Percentiles rank a stretch among this genome's conserved stretches.
Evolutionary conservation across 495 filamentous ascomycete genomes (phyloP).

Genomic region (Podospora tetraspora): DNA sequence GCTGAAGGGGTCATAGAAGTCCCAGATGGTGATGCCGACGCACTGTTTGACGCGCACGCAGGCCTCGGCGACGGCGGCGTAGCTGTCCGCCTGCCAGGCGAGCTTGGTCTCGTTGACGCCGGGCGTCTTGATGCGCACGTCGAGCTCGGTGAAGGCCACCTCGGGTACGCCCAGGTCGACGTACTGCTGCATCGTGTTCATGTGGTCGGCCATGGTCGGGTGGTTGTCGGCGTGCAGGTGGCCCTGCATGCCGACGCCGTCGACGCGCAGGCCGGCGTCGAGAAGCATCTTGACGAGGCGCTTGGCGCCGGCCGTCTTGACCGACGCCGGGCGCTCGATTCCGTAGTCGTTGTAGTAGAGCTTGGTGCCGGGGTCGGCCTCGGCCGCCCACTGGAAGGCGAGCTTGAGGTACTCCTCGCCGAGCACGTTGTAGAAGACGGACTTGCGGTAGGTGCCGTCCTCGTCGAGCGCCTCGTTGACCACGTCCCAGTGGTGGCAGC

Average conservation of each 20-base stretch:
- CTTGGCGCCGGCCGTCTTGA: constrained; percentile 40
- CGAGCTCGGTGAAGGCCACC: constrained; percentile 58
- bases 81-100: constrained; percentile 54
- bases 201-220: constrained; percentile 43
- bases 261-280: constrained; percentile 50
- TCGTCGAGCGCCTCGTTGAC: constrained; percentile 68
- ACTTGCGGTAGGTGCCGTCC: constrained; percentile 55
- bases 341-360: constrained; percentile 70
- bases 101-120: constrained; percentile 40
- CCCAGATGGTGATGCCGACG: constrained; percentile 67
- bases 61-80: constrained; percentile 47
- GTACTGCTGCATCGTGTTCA: constrained; percentile 46
- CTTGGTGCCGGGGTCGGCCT: constrained; percentile 53
- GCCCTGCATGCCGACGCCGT: constrained; percentile 60
- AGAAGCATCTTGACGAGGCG: constrained; percentile 52
- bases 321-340: constrained; percentile 45
- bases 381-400: constrained; percentile 49
- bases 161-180: constrained; percentile 51
- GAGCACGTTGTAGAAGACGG: constrained; percentile 51
- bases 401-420: constrained; percentile 55
- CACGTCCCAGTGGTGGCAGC: constrained; percentile 57
- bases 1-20: constrained; percentile 47
- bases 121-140: constrained; percentile 51
- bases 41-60: constrained; percentile 56
- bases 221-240: constrained; percentile 56